Base-by-base conservation (phyloP, 164 flowering plant species). In the Vitis rotundifolia region DNA sequence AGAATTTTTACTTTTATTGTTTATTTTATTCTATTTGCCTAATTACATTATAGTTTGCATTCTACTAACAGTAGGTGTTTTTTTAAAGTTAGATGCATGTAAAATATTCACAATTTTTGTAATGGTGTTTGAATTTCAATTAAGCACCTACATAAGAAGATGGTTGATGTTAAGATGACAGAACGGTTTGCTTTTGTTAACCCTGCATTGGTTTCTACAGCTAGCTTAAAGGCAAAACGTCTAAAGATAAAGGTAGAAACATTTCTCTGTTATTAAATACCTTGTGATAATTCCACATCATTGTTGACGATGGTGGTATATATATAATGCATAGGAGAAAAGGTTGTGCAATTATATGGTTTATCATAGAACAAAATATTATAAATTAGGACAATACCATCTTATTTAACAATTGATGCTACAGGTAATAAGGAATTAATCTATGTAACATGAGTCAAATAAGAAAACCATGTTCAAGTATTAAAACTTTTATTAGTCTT, bases 201-300 rank as follows among this genome's bases (percentile, higher is more conserved):
- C 37, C 0, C 4, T 19, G 22, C 22, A 19, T 19, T 19, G 1
- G 22, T 19, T 19, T 19, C 1, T 19, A 19, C 1, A 19, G 22
- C 22, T 86, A 64, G 51, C 54, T 91, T 57, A 82, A 91, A 68
- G 78, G 82, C 49, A 80, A 85, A 64, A 48, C n/a, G 51, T 63
- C 85, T 59, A 68, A 44, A 54, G 80, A 88, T 59, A 82, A 73
- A 79, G 91, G 92, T 87, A 82, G 63, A 59, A 13, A 48, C 66
- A 16, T 53, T 44, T 52, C 15, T 54, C 9, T 10, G 50, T 14
- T 44, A 18, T 19, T 18, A 49, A 28, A 9, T 63, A 13, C 14
- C 31, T 11, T 64, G 44, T 52, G 55, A 52, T 12, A 12, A 52
- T 52, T n/a, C 55, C 1, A n/a, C 55, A 52, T 52, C 55, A 52